Percentiles rank a stretch among this genome's conserved stretches.
Conservation (phyloP, 495 filamentous ascomycete genomes). For the Cenococcum geophilum region DNA sequence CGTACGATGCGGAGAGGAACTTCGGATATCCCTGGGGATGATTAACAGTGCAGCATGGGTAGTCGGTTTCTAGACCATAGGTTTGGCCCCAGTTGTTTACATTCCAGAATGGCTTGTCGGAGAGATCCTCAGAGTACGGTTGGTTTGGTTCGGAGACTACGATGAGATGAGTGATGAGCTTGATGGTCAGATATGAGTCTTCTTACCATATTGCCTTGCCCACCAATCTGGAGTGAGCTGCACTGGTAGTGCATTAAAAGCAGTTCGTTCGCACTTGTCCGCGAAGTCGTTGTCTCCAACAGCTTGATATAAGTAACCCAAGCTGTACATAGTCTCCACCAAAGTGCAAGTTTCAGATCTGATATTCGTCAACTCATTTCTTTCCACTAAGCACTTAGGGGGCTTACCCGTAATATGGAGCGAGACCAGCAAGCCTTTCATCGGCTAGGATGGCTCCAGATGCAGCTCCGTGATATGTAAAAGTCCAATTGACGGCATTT, state of each 20-base stretch:
- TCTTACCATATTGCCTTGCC: constrained; percentile 50
- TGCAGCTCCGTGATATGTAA: constrained; percentile 42
- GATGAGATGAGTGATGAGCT: no score
- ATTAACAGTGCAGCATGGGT: constrained; percentile 58
- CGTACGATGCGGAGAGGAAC: constrained; percentile 40
- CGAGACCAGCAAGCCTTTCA: constrained; percentile 30
- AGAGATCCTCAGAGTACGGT: constrained; percentile 44
- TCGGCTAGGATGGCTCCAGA: constrained; percentile 35
- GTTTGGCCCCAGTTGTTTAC: constrained; percentile 42
- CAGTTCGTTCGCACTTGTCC: constrained; percentile 51
- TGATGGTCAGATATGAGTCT: no score
- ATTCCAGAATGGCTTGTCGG: constrained; percentile 47
- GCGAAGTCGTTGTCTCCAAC: constrained; percentile 50
- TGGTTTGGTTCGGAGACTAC: constrained; percentile 50
- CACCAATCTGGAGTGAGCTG: constrained; percentile 54
- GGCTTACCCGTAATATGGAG: constrained; percentile 25
- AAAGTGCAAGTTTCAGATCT: constrained; percentile 24
- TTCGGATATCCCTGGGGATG: constrained; percentile 58
- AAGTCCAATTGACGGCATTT: constrained; percentile 45
- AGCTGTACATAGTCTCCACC: constrained; percentile 34
- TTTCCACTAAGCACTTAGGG: no score
- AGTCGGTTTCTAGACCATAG: constrained; percentile 43
- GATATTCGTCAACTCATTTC: no score
- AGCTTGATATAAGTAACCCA: constrained; percentile 35
- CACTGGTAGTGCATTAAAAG: constrained; percentile 56